Conservation (phyloP, 768 basidiomycete species). For the Boletus insuetus region DNA sequence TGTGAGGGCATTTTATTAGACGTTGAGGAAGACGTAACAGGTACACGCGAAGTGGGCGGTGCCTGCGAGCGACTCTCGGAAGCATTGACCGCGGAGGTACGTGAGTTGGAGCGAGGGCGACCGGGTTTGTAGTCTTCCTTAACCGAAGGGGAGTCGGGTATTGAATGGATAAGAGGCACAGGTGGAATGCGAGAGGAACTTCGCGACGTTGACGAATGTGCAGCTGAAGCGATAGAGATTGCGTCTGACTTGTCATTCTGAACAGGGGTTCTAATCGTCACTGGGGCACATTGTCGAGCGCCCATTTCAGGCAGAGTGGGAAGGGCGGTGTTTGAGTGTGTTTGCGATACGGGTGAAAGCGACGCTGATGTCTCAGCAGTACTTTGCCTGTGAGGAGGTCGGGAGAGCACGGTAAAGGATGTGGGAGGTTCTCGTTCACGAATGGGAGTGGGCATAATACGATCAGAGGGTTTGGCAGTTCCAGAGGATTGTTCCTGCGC, state of each 20-base stretch:
- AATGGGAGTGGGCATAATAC: constrained; percentile 53
- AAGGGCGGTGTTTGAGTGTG: not conserved
- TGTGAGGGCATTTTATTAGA: constrained; percentile 26
- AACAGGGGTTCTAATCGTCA: constrained; percentile 1
- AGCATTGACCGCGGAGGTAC: constrained; percentile 2
- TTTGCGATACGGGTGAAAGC: constrained; percentile 11
- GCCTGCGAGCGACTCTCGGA: constrained; percentile 14
- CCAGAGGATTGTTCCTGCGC: constrained; percentile 14
- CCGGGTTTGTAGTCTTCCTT: constrained; percentile 19
- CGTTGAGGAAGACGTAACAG: constrained; percentile 6
- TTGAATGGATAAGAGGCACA: constrained; percentile 31
- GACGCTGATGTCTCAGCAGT: constrained; percentile 12
- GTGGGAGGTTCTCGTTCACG: constrained; percentile 53
- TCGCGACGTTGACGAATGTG: constrained; percentile 21
- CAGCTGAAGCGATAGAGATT: constrained; percentile 22
- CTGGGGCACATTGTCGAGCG: constrained; percentile 13
- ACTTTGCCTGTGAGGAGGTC: constrained; percentile 44
- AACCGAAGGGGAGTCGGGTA: constrained; percentile 33
- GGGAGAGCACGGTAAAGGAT: constrained; percentile 60
- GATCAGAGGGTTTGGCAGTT: constrained; percentile 9
- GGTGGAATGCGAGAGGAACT: constrained; percentile 26
- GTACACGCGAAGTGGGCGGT: constrained; percentile 4
- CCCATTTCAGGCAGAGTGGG: constrained; percentile 13
- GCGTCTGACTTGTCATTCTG: constrained; percentile 29
- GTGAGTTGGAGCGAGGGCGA: constrained; percentile 4